These are phyloP conservation scores for Crithidia sp. DNA, from an alignment of 208 protist genomes.

Conservation along the genomic window DNA sequence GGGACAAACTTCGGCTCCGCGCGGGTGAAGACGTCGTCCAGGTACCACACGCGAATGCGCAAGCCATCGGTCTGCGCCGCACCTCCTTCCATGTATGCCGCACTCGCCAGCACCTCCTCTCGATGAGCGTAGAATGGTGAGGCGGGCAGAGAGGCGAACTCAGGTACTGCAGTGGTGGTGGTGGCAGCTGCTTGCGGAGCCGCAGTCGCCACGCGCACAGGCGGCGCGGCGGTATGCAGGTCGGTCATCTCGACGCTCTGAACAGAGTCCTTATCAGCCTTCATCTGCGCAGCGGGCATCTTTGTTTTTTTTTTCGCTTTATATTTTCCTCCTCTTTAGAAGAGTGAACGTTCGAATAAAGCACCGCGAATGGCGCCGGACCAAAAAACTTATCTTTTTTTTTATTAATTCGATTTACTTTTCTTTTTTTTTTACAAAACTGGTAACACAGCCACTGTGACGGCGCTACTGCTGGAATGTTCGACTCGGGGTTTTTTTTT, in stretches of 20 bases:
- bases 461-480: constrained; percentile 12
- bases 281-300: neutral
- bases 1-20: constrained; percentile 9
- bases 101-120: neutral
- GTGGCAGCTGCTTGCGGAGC: neutral
- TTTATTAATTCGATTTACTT: no score
- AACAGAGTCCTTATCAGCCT: neutral
- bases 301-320: neutral
- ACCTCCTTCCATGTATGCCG: neutral
- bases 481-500: neutral
- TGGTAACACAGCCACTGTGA: constrained; percentile 8
- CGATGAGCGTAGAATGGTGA: neutral
- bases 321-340: constrained; percentile 1
- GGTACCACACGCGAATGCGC: constrained; percentile 29
- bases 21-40: constrained; percentile 20
- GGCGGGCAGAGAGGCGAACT: neutral
- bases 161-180: neutral
- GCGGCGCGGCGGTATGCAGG: neutral
- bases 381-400: no score
- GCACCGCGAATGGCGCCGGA: no score
- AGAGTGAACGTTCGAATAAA: neutral
- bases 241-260: neutral
- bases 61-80: neutral
- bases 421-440: no score
- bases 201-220: neutral